Percentiles rank a stretch among this genome's conserved stretches.
Conservation (phyloP, 164 flowering plant genomes). For the Echeveria elegans region DNA sequence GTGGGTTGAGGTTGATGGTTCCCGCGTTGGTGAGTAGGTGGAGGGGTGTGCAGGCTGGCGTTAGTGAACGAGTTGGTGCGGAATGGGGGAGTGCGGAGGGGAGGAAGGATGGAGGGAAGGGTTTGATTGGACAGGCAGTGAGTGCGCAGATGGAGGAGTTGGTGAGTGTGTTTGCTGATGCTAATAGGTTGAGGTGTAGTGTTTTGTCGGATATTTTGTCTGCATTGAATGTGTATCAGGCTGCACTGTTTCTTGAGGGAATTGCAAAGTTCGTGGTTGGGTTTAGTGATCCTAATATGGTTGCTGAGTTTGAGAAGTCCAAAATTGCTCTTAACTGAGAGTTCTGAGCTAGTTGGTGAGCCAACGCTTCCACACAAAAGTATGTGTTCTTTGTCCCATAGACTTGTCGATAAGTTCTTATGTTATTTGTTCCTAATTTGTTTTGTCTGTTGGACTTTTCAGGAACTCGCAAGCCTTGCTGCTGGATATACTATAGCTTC, state of each 20-base stretch:
- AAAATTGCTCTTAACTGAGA: background rate
- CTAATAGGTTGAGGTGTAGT: conserved; percentile 1
- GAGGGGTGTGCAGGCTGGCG: conserved; percentile 1
- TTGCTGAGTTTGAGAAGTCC: conserved; percentile 1
- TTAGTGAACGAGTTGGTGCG: background rate
- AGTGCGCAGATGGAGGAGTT: background rate
- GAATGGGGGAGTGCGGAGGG: background rate
- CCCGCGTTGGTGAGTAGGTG: conserved; percentile 3
- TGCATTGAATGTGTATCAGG: conserved; percentile 3
- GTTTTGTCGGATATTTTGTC: conserved; percentile 6
- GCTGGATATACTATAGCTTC: background rate
- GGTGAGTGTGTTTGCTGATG: conserved; percentile 6
- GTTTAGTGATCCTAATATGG: conserved; percentile 3
- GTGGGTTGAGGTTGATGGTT: conserved; percentile 7
- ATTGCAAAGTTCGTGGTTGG: background rate
- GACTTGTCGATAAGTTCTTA: conserved; percentile 16
- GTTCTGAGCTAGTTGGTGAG: background rate
- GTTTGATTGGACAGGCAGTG: background rate
- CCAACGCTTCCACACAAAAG: background rate
- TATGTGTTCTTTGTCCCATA: background rate
- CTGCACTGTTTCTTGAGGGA: conserved; percentile 3
- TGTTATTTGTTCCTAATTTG: conserved; percentile 17
- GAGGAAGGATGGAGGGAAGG: conserved; percentile 4
- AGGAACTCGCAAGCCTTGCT: background rate
- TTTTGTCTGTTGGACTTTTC: background rate